Evolutionary conservation across 805 yeast genomes (phyloP), one percentile per base, ranked within the genome.

Genomic region (Metschnikowia reukaufii): DNA sequence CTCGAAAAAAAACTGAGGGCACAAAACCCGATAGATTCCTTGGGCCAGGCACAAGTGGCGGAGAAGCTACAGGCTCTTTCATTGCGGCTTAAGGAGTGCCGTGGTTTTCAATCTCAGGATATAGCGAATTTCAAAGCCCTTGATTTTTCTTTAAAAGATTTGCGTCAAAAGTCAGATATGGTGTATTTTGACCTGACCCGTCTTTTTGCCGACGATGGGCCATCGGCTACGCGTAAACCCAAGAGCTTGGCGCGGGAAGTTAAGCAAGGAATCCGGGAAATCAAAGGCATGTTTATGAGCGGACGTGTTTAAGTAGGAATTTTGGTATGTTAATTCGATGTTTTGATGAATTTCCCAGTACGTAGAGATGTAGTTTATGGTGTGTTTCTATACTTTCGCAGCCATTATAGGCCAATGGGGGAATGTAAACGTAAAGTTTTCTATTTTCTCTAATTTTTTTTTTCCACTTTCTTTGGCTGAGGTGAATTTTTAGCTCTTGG

Each of bases 211-310:
- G 47, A 30, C 21, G 40, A 20, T 40, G 47, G 5, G 57, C 56
- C 8, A 48, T 34, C 2, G 38, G 31, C 36, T 21, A 21, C 29
- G 23, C 25, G 41, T n/a, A 36, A 50, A 32, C 34, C 50, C 7
- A 19, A 41, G 33, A 67, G 67, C 45, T 51, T 70, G 51, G 65
- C 66, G 1, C 54, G 60, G 13, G 75, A 70, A 30, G 63, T 64
- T 21, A 67, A 62, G 50, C 66, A 62, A 44, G 72, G 66, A 41
- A 66, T 72, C n/a, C 58, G 77, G 43, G 58, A 67, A 39, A 67
- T 72, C 34, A 72, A 72, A 57, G 77, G 77, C n/a, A 51, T 68
- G 55, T 72, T 55, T 47, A 72, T 72, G 73, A 71, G 74, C 53
- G 77, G 77, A 0, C 65, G 67, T 43, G 67, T 55, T 3, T 66